A percentile compares a stretch with the other conserved stretches of the same genome.
phyloP scores from a whole-genome alignment of 2,329 filamentous ascomycete species.

The Cladosporium sp. region DNA sequence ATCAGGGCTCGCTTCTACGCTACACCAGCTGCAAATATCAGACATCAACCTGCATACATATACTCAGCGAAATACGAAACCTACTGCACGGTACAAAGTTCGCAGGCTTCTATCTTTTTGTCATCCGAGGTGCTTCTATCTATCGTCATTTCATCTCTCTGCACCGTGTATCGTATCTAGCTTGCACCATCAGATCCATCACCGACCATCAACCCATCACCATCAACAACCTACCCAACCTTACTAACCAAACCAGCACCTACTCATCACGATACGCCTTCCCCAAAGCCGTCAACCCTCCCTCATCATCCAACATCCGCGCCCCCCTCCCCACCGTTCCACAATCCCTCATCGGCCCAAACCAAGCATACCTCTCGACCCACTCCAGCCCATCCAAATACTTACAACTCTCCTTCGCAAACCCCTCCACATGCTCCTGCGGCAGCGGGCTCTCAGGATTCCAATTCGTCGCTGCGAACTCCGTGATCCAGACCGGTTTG shows the following conservation, averaged over 20 bases:
- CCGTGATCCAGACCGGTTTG: slow-evolving; percentile 39
- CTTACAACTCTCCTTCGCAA: slow-evolving; percentile 32
- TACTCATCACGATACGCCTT: slow-evolving; percentile 36
- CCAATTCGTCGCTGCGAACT: slow-evolving; percentile 39
- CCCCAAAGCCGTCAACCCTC: slow-evolving; percentile 35
- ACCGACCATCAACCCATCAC: too few species aligned
- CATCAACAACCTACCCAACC: background rate
- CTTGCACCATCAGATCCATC: too few species aligned
- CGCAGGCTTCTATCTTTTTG: too few species aligned
- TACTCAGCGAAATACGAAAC: too few species aligned
- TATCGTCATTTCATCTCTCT: too few species aligned
- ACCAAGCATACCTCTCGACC: slow-evolving; percentile 40
- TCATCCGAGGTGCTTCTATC: too few species aligned
- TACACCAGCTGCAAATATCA: too few species aligned
- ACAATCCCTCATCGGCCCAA: slow-evolving; percentile 36
- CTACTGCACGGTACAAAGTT: too few species aligned
- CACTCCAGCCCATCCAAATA: slow-evolving; percentile 38
- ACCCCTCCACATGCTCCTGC: slow-evolving; percentile 34
- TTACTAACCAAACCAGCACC: background rate
- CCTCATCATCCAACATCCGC: slow-evolving; percentile 36
- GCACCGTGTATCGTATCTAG: too few species aligned
- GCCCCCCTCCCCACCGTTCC: slow-evolving; percentile 38
- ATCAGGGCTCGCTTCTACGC: too few species aligned
- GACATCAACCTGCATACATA: too few species aligned
- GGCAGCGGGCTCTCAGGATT: slow-evolving; percentile 30